A percentile compares a stretch with the other conserved stretches of the same genome.
phyloP scores from a whole-genome alignment of 208 protist species.

The Trypanosoma boissoni region DNA sequence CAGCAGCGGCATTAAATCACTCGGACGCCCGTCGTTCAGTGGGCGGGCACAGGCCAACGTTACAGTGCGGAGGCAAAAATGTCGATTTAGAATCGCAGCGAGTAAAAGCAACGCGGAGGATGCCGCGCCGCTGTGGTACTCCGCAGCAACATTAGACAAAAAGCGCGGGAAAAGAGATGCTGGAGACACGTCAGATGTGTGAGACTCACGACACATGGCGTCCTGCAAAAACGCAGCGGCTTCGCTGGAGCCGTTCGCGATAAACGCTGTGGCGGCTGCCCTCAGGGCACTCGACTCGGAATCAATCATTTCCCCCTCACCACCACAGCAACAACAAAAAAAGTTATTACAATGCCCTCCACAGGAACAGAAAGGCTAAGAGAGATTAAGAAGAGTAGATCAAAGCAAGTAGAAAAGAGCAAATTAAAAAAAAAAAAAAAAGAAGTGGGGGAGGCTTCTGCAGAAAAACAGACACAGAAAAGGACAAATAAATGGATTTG shows the following conservation, averaged over 20 bases:
- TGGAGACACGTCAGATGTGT: slow-evolving; percentile 1
- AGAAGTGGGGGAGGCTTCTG: neutral
- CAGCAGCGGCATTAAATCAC: slow-evolving; percentile 41
- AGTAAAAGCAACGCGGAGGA: slow-evolving; percentile 26
- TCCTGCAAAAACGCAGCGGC: slow-evolving; percentile 24
- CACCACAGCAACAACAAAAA: too few relatives aligned
- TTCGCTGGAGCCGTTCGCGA: slow-evolving; percentile 8
- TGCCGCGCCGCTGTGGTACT: neutral
- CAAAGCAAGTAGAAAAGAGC: slow-evolving; percentile 13
- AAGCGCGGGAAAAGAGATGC: slow-evolving; percentile 1
- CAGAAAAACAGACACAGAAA: neutral
- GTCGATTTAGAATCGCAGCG: slow-evolving; percentile 55
- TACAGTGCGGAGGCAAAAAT: slow-evolving; percentile 53
- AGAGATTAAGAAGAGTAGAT: slow-evolving; percentile 19
- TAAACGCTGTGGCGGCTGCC: slow-evolving; percentile 20
- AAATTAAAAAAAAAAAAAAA: slow-evolving; percentile 6
- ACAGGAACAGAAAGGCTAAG: slow-evolving; percentile 2
- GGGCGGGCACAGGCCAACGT: slow-evolving; percentile 41
- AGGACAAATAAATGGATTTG: neutral
- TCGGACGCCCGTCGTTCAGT: slow-evolving; percentile 36
- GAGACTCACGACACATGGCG: slow-evolving; percentile 10
- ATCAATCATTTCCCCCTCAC: neutral
- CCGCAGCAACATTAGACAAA: slow-evolving; percentile 1
- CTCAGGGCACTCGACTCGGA: neutral
- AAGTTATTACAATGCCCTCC: too few relatives aligned